Base-by-base conservation (phyloP, 106 monocot genomes). In the Narthecium ossifragum region DNA sequence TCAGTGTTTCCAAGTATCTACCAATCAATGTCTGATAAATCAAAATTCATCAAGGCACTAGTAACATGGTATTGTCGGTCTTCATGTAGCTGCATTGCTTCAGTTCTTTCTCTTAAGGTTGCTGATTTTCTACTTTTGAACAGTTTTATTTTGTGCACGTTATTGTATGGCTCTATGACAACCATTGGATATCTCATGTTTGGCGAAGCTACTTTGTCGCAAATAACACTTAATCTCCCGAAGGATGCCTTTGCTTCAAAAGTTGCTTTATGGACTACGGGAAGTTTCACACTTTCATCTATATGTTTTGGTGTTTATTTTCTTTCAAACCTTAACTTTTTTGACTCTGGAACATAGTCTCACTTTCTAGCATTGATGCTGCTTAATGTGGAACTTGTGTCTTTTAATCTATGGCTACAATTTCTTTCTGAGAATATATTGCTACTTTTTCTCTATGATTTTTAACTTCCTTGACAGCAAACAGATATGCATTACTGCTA, bases 1-100 rank as follows among this genome's bases (percentile, higher is more conserved):
- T 26, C 98, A 14, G 87, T 99, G 2, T 91, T 99, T 70, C 98
- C 98, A 43, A 99, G 88, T 82, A 87, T 99, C 10, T 99, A 99
- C 53, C 84, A 81, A 14, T 88, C 91, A 31, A 99, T 91, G 91
- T 78, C 91, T 41, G 91, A 99, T 41, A 70, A 70, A n/a, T 68
- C 59, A 68, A 75, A 82, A 65, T 86, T 86, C 52, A 78, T 60
- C 31, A 78, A 51, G 26, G 86, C 86, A 23, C 49, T 86, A 25
- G 34, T 78, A 57, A 75, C 78, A 55, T 81, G 78, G 81, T 86
- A 72, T 34, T 48, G 3, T 32, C 1, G 12, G 5, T 21, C 13
- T n/a, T n/a, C n/a, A n/a, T n/a, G n/a, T n/a, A n/a, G n/a, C n/a
- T n/a, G n/a, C n/a, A n/a, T n/a, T n/a, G n/a, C n/a, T n/a, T n/a